Conservation (phyloP, 495 filamentous ascomycete species). For the Lasiosphaeris hirsuta region DNA sequence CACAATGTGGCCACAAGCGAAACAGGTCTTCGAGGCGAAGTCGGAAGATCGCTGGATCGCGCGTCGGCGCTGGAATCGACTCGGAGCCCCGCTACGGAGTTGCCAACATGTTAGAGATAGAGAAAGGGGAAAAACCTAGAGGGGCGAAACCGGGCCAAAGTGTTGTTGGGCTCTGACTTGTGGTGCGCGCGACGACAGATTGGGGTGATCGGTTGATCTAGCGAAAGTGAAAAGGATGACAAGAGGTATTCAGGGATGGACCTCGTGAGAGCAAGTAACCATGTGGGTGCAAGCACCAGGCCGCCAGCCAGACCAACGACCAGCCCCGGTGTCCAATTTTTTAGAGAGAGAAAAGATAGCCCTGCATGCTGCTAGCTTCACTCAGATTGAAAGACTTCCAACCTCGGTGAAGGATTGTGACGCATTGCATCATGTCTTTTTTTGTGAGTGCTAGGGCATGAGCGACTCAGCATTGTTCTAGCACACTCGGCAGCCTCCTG, state of each 20-base stretch:
- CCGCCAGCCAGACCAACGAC: neutral
- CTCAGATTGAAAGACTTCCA: neutral
- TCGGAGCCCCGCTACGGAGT: no score
- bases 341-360: neutral
- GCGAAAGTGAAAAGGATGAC: no score
- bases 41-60: neutral
- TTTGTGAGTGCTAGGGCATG: neutral
- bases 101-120: no score
- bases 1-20: neutral
- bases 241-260: no score
- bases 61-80: no score
- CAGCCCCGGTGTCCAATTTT: neutral
- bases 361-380: conserved; percentile 6
- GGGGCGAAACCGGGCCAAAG: no score
- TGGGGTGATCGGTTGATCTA: no score
- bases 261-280: no score
- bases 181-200: no score
- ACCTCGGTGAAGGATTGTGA: conserved; percentile 1
- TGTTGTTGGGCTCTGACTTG: no score
- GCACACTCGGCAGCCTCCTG: conserved; percentile 8
- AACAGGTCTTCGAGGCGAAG: neutral
- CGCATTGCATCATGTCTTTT: conserved; percentile 1
- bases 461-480: conserved; percentile 6
- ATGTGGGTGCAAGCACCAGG: no score
- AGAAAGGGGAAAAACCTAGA: no score